These are phyloP conservation scores for Hymenoscyphus fructigenus DNA, from an alignment of 2,329 filamentous ascomycete genomes.

Conservation along the genomic window DNA sequence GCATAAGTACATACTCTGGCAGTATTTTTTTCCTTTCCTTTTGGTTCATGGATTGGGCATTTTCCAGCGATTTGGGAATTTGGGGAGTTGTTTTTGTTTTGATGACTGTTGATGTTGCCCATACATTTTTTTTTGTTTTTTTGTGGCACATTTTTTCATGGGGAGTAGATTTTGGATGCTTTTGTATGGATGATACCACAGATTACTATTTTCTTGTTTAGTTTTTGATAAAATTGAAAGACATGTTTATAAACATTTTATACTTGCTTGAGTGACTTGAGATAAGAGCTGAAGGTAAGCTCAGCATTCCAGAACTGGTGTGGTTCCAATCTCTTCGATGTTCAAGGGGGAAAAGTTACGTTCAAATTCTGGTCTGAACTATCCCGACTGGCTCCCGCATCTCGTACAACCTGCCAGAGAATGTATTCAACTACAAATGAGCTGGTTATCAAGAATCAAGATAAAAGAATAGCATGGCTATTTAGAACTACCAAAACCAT, in stretches of 20 bases:
- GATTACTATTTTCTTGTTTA: background rate
- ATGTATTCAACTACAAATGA: no score
- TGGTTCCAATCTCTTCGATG: no score
- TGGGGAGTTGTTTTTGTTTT: background rate
- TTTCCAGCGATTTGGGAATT: background rate
- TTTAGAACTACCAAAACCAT: no score
- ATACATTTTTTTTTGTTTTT: background rate
- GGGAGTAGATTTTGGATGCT: background rate
- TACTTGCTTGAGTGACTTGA: no score
- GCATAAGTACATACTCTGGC: slow-evolving; percentile 13
- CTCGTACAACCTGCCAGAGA: no score
- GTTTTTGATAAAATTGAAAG: background rate
- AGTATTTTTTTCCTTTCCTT: slow-evolving; percentile 11
- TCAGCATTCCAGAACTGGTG: no score
- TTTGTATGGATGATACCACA: slow-evolving; percentile 3
- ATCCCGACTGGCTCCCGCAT: no score
- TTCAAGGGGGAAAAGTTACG: no score
- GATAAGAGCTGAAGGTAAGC: no score
- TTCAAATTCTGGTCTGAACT: no score
- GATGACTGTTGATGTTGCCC: background rate
- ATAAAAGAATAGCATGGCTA: no score
- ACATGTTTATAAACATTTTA: background rate
- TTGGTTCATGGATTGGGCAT: background rate
- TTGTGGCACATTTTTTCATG: background rate
- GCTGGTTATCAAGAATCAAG: no score